phyloP scores from a whole-genome alignment of 495 filamentous ascomycete species.

The Podospora australis region DNA sequence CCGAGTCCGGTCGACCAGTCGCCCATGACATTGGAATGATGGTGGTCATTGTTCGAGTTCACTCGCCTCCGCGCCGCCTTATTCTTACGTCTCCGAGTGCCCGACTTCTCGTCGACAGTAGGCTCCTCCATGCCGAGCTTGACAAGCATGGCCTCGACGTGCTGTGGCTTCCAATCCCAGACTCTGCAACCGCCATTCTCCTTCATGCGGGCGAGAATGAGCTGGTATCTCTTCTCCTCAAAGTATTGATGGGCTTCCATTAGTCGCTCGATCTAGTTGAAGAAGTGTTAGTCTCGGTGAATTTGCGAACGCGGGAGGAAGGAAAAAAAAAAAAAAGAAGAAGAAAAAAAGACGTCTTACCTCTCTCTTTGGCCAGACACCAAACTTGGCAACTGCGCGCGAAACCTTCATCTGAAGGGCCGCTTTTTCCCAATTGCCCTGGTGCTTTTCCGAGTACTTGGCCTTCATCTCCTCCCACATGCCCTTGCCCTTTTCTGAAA shows the following conservation, averaged over 20 bases:
- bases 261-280: slow-evolving; percentile 22
- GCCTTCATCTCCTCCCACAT: slow-evolving; percentile 47
- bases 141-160: slow-evolving; percentile 33
- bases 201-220: slow-evolving; percentile 29
- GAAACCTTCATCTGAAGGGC: slow-evolving; percentile 46
- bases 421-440: slow-evolving; percentile 37
- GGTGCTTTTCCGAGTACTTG: slow-evolving; percentile 35
- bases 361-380: slow-evolving; percentile 38
- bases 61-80: slow-evolving; percentile 28
- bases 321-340: too few relatives aligned
- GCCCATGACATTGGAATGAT: slow-evolving; percentile 15
- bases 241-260: slow-evolving; percentile 24
- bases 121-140: slow-evolving; percentile 30
- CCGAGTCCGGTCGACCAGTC: slow-evolving; percentile 26
- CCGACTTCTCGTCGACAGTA: slow-evolving; percentile 24
- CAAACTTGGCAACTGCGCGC: slow-evolving; percentile 38
- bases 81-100: slow-evolving; percentile 25
- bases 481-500: slow-evolving; percentile 43
- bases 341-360: too few relatives aligned
- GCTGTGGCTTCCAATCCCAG: slow-evolving; percentile 34
- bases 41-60: slow-evolving; percentile 26
- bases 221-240: slow-evolving; percentile 28
- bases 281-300: not conserved
- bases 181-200: slow-evolving; percentile 32
- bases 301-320: not conserved